phyloP scores from a whole-genome alignment of 148 eudicot genomes.

The Rheum nobile region DNA sequence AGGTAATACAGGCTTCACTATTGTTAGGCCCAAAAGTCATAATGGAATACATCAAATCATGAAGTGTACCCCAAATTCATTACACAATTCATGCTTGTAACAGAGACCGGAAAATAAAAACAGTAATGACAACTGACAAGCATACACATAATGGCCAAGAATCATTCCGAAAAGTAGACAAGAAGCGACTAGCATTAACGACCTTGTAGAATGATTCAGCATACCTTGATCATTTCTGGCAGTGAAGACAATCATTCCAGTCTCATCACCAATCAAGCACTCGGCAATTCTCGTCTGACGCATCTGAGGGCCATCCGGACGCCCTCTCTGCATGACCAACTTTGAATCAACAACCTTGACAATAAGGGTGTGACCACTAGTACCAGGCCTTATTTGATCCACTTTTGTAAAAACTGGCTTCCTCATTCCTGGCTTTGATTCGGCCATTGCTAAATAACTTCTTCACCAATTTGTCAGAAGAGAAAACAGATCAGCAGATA shows the following conservation, averaged over 20 bases:
- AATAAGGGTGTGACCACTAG: conserved; percentile 41
- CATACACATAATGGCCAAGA: background rate
- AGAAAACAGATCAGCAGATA: background rate
- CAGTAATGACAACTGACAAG: background rate
- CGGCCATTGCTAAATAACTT: conserved; percentile 29
- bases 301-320: conserved; percentile 30
- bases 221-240: conserved; percentile 61
- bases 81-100: background rate
- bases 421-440: conserved; percentile 37
- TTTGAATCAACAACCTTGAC: conserved; percentile 45
- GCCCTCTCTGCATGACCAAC: conserved; percentile 33
- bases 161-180: background rate
- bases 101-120: background rate
- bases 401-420: conserved; percentile 50
- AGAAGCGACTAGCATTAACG: background rate
- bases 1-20: background rate
- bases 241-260: conserved; percentile 52
- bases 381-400: conserved; percentile 45
- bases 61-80: background rate
- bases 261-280: conserved; percentile 59
- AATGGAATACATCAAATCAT: background rate
- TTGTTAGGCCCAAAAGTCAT: background rate
- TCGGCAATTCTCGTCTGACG: conserved; percentile 40
- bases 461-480: background rate
- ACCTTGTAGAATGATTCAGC: background rate